Evolutionary conservation across 1,139 yeast species (phyloP).

Genomic region (Suhomyces maxii): DNA sequence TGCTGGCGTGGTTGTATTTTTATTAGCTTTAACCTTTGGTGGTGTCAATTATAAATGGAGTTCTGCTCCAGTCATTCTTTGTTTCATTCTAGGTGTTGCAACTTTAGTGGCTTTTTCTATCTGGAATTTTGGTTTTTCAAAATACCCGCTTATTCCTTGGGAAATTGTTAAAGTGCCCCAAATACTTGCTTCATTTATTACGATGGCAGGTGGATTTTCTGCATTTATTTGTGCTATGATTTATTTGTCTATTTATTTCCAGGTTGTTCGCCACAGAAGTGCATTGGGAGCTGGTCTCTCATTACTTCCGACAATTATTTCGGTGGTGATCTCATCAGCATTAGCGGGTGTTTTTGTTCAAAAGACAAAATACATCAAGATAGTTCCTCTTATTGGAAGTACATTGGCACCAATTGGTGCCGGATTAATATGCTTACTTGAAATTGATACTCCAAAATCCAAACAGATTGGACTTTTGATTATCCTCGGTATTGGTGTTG

Average conservation of each 20-base stretch:
- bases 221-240: conserved; percentile 7
- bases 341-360: conserved; percentile 29
- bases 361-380: conserved; percentile 32
- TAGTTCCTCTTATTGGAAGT: conserved; percentile 26
- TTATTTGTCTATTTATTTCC: conserved; percentile 32
- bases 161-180: conserved; percentile 33
- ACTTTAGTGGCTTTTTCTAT: conserved; percentile 36
- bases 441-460: conserved; percentile 26
- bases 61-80: conserved; percentile 54
- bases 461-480: conserved; percentile 37
- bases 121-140: conserved; percentile 50
- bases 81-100: conserved; percentile 55
- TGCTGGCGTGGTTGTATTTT: conserved; percentile 41
- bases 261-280: conserved; percentile 30
- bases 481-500: conserved; percentile 31
- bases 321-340: conserved; percentile 33
- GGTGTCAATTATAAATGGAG: conserved; percentile 46
- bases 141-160: conserved; percentile 47
- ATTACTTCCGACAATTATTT: conserved; percentile 36
- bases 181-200: conserved; percentile 6
- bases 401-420: conserved; percentile 32
- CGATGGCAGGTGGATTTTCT: conserved; percentile 6
- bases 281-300: conserved; percentile 40
- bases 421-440: conserved; percentile 33
- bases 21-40: conserved; percentile 54